Percentiles rank a stretch among this genome's conserved stretches.
These are phyloP conservation scores for Pulicaria dysenterica DNA, from an alignment of 129 eudicot species.

Conservation along the genomic window DNA sequence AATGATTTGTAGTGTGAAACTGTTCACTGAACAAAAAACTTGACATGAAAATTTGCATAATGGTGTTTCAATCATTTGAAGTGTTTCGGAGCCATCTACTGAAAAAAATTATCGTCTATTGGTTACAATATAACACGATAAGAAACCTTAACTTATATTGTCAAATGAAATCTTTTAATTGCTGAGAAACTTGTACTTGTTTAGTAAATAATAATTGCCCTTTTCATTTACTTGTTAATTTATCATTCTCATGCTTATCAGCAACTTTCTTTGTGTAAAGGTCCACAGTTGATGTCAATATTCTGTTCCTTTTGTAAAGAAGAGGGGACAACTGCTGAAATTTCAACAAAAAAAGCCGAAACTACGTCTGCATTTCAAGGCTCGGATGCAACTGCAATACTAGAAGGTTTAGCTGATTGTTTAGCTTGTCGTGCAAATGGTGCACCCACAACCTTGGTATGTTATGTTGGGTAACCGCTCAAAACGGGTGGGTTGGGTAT, in stretches of 20 bases:
- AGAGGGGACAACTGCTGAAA: conserved; percentile 41
- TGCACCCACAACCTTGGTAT: conserved; percentile 50
- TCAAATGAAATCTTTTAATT: background rate
- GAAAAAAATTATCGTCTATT: conserved; percentile 7
- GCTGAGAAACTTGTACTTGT: background rate
- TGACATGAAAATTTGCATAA: background rate
- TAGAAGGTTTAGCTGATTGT: conserved; percentile 78
- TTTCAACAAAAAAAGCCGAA: conserved; percentile 27
- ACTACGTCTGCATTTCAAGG: conserved; percentile 37
- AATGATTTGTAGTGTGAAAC: conserved; percentile 1
- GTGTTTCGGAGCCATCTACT: background rate
- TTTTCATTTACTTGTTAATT: background rate
- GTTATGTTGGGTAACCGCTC: background rate
- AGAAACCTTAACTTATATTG: background rate
- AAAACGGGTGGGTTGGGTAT: background rate
- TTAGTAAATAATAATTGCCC: background rate
- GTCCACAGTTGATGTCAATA: conserved; percentile 66
- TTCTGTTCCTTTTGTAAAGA: conserved; percentile 58
- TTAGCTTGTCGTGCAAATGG: conserved; percentile 51
- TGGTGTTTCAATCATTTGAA: too few relatives aligned
- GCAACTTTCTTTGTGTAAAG: conserved; percentile 34
- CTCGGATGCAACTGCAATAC: conserved; percentile 48
- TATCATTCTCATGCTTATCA: conserved; percentile 14
- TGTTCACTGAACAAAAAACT: background rate
- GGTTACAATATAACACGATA: background rate